These are phyloP conservation scores for Ascobolus immersus DNA, from an alignment of 495 filamentous ascomycete genomes.

Conservation along the genomic window DNA sequence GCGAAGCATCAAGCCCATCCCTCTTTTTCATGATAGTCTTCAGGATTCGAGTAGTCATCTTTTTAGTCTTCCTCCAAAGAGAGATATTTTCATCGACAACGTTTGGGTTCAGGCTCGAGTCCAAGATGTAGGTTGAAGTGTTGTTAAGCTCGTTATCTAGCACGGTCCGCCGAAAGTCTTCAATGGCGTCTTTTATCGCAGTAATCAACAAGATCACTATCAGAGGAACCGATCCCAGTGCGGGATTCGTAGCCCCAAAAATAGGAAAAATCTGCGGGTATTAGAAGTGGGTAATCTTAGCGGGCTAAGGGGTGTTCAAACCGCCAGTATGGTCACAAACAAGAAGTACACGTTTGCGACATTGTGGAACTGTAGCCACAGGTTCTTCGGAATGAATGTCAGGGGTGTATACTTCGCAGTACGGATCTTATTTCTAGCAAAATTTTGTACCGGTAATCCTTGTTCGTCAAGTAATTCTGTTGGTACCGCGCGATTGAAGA, in stretches of 20 bases:
- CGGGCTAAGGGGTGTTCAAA: slow-evolving; percentile 24
- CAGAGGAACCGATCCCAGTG: slow-evolving; percentile 66
- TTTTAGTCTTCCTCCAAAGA: slow-evolving; percentile 74
- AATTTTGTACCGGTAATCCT: slow-evolving; percentile 41
- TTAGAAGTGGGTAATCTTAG: slow-evolving; percentile 4
- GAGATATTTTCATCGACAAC: slow-evolving; percentile 65
- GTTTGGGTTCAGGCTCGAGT: slow-evolving; percentile 85
- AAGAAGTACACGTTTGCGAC: slow-evolving; percentile 97
- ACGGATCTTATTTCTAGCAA: slow-evolving; percentile 81
- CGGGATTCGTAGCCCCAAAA: slow-evolving; percentile 79
- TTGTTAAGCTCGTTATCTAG: slow-evolving; percentile 93
- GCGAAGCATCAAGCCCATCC: no score
- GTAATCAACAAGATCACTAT: slow-evolving; percentile 89
- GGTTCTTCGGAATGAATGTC: slow-evolving; percentile 90
- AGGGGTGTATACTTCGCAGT: slow-evolving; percentile 92
- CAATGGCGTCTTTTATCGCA: slow-evolving; percentile 84
- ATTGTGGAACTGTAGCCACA: slow-evolving; percentile 95
- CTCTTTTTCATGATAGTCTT: slow-evolving; percentile 18
- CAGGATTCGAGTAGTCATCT: slow-evolving; percentile 39
- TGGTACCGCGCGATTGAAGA: slow-evolving; percentile 69
- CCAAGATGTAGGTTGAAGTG: slow-evolving; percentile 68
- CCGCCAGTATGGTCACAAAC: slow-evolving; percentile 78
- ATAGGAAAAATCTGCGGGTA: slow-evolving; percentile 66
- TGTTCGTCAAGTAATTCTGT: slow-evolving; percentile 58
- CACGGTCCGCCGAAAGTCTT: slow-evolving; percentile 81